Conservation (phyloP, 2,329 filamentous ascomycete genomes). For the Daldinia sp. region DNA sequence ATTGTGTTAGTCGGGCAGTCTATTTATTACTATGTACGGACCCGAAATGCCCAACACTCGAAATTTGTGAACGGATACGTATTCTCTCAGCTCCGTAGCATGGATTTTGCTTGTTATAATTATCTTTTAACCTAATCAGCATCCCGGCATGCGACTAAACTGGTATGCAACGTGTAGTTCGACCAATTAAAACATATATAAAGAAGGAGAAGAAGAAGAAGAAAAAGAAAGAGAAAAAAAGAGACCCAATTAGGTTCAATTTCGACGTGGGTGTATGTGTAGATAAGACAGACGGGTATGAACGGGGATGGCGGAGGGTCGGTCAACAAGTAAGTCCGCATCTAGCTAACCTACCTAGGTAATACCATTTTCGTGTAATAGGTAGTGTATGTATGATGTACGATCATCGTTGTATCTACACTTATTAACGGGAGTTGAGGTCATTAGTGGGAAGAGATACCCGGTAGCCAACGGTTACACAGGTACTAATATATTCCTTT, state of each 20-base stretch:
- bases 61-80: background rate
- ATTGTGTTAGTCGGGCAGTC: background rate
- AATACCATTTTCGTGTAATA: too few relatives aligned
- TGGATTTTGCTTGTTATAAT: background rate
- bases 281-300: background rate
- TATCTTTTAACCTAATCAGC: background rate
- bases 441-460: too few relatives aligned
- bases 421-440: too few relatives aligned
- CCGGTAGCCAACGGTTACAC: background rate
- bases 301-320: background rate
- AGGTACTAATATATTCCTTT: background rate
- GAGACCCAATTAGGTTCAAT: too few relatives aligned
- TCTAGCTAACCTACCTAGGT: too few relatives aligned
- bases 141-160: background rate
- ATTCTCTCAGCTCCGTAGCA: background rate
- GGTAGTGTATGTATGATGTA: too few relatives aligned
- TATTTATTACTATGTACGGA: background rate
- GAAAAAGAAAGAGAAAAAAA: too few relatives aligned
- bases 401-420: background rate
- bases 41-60: background rate
- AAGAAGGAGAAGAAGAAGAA: too few relatives aligned
- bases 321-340: background rate
- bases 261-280: background rate
- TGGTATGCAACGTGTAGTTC: background rate
- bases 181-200: background rate